Evolutionary conservation across 2,329 filamentous ascomycete species (phyloP), one percentile per base, ranked within the genome.

Genomic region (Parasarocladium wereldwijsianum): DNA sequence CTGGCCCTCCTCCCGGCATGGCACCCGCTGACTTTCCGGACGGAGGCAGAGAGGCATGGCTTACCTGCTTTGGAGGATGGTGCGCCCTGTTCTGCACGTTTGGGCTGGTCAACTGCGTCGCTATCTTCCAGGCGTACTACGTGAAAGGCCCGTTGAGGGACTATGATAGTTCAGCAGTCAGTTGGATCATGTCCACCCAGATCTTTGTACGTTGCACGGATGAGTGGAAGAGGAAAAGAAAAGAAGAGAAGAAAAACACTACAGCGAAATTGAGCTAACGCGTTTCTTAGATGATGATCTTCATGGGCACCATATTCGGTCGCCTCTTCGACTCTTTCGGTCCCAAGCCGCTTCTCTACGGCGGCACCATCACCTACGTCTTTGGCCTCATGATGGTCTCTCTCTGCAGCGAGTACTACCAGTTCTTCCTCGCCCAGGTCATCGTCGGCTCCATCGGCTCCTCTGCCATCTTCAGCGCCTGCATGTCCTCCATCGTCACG

Each of bases 301-400:
- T 29, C 18, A 21, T 29, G 8, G 18, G 26, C 17, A 29, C 26
- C 18, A 29, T 25, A 12, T 29, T 5, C 18, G 77, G 78, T 2
- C 68, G 65, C 23, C 26, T 77, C 8, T 79, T 69, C 40, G 77
- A 83, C 46, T 66, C 59, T 37, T 68, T 70, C 38, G 77, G 77
- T 2, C 72, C 76, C 1, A 60, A 61, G 22, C 66, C 57, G 34
- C 53, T 81, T 4, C 51, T 77, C 10, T 36, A 64, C 12, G 40
- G 51, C 30, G 72, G 72, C 17, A 62, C 61, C 4, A 40, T 74
- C 34, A 45, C 66, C 34, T 69, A 75, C 46, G 58, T 78, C 36
- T 66, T 78, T 26, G 66, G 70, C 15, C 49, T 78, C 12, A 76
- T 78, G 69, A 75, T 78, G 70, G 58, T 64, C 0, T 69, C 63